These are phyloP conservation scores for Cinchona pubescens DNA, from an alignment of 257 asterid species.

Conservation along the genomic window DNA sequence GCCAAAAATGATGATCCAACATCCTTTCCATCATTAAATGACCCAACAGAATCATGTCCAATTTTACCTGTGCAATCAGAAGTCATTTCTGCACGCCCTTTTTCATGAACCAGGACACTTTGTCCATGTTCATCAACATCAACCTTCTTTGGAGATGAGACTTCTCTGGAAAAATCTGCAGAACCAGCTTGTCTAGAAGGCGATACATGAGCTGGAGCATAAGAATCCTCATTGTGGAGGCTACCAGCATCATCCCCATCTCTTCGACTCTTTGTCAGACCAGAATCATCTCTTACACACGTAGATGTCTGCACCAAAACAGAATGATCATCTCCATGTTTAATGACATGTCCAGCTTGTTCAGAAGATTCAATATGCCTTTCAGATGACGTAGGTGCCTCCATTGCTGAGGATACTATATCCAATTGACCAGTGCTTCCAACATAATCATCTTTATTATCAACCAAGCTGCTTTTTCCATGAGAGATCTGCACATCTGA, in stretches of 20 bases:
- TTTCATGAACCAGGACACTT: slow-evolving; percentile 31
- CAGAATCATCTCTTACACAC: slow-evolving; percentile 29
- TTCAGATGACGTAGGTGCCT: not conserved
- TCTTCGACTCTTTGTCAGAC: slow-evolving; percentile 26
- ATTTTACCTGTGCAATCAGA: slow-evolving; percentile 24
- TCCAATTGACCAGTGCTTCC: slow-evolving; percentile 29
- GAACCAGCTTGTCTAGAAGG: slow-evolving; percentile 37
- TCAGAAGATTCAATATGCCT: slow-evolving; percentile 5
- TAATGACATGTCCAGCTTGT: slow-evolving; percentile 6
- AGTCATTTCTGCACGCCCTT: slow-evolving; percentile 14
- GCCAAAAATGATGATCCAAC: slow-evolving; percentile 21
- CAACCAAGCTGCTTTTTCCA: slow-evolving; percentile 30
- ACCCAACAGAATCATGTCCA: slow-evolving; percentile 22
- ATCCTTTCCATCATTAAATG: slow-evolving; percentile 26
- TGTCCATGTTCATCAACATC: slow-evolving; percentile 28
- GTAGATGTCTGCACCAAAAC: slow-evolving; percentile 18
- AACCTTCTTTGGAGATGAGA: slow-evolving; percentile 27
- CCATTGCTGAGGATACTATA: slow-evolving; percentile 14
- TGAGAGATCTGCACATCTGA: slow-evolving; percentile 25
- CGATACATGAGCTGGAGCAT: slow-evolving; percentile 30
- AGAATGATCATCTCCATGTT: slow-evolving; percentile 28
- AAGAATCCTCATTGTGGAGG: slow-evolving; percentile 24
- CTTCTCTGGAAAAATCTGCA: slow-evolving; percentile 26
- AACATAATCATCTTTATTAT: slow-evolving; percentile 27
- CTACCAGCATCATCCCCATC: slow-evolving; percentile 28